These are phyloP conservation scores for Blastobotrys muscicola DNA, from an alignment of 805 yeast species.

Conservation along the genomic window DNA sequence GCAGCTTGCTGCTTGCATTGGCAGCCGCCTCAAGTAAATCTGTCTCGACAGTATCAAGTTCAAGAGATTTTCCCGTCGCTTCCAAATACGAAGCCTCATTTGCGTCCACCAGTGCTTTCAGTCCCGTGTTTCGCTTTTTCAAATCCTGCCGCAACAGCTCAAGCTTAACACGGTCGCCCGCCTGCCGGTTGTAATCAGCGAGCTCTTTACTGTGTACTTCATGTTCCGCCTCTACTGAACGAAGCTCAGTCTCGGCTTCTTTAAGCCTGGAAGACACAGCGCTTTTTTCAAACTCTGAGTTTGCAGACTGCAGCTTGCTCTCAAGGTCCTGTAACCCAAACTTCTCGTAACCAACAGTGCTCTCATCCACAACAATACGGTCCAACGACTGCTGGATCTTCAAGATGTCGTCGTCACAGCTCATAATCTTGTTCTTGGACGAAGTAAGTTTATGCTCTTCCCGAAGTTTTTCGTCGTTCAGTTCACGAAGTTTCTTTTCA, in stretches of 20 bases:
- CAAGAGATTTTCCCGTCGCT: conserved; percentile 10
- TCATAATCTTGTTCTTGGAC: conserved; percentile 6
- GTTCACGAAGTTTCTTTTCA: conserved; percentile 15
- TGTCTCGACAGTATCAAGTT: conserved; percentile 11
- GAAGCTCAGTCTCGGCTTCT: conserved; percentile 4
- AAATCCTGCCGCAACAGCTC: conserved; percentile 22
- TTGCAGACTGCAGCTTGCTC: conserved; percentile 23
- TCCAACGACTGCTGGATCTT: conserved; percentile 33
- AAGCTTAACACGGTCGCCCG: conserved; percentile 49
- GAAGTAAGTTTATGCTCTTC: conserved; percentile 16
- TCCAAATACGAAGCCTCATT: neutral
- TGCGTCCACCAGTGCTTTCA: too few species aligned
- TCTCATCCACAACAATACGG: conserved; percentile 34
- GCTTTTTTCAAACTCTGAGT: conserved; percentile 8
- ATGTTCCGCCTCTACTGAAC: conserved; percentile 23
- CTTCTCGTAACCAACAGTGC: conserved; percentile 39
- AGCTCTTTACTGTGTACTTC: conserved; percentile 48
- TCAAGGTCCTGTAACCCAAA: conserved; percentile 33
- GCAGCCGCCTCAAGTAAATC: conserved; percentile 15
- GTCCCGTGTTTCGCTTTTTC: too few species aligned
- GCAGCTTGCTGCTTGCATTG: conserved; percentile 13
- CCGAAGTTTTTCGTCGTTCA: conserved; percentile 19
- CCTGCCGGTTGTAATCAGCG: conserved; percentile 42
- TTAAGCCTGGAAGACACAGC: conserved; percentile 5
- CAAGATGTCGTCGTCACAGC: conserved; percentile 27